Evolutionary conservation across 2,329 filamentous ascomycete species (phyloP).

Genomic region (Beauveria sp.): DNA sequence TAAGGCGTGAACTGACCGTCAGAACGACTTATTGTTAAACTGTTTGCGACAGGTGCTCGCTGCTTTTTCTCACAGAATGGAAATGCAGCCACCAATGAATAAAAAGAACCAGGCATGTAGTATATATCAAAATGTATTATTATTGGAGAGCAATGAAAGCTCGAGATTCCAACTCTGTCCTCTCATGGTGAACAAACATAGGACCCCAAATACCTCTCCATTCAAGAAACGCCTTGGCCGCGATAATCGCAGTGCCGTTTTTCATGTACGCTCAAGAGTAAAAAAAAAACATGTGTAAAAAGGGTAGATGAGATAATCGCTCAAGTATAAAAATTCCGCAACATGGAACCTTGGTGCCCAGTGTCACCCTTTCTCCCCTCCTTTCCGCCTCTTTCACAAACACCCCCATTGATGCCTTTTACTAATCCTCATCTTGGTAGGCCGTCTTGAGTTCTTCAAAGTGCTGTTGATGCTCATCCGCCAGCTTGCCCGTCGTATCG

Average conservation of each 20-base stretch:
- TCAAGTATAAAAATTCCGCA: not conserved
- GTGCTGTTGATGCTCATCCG: slow-evolving; percentile 65
- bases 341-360: not conserved
- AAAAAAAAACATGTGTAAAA: not conserved
- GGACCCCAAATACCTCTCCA: not conserved
- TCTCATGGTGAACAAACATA: not conserved
- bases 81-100: not conserved
- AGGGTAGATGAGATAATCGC: not conserved
- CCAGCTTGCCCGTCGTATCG: slow-evolving; percentile 65
- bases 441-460: slow-evolving; percentile 60
- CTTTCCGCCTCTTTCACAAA: not conserved
- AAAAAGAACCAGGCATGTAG: not conserved
- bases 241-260: not conserved
- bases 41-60: not conserved
- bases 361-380: not conserved
- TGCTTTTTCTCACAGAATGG: too few relatives aligned
- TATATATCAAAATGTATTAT: not conserved
- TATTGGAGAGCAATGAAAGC: not conserved
- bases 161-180: not conserved
- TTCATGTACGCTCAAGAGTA: not conserved
- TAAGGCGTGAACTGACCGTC: not conserved
- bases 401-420: not conserved
- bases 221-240: not conserved
- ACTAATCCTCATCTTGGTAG: slow-evolving; percentile 39
- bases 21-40: not conserved